These are phyloP conservation scores for Cladosporium sp. DNA, from an alignment of 2,329 filamentous ascomycete species.

Conservation along the genomic window DNA sequence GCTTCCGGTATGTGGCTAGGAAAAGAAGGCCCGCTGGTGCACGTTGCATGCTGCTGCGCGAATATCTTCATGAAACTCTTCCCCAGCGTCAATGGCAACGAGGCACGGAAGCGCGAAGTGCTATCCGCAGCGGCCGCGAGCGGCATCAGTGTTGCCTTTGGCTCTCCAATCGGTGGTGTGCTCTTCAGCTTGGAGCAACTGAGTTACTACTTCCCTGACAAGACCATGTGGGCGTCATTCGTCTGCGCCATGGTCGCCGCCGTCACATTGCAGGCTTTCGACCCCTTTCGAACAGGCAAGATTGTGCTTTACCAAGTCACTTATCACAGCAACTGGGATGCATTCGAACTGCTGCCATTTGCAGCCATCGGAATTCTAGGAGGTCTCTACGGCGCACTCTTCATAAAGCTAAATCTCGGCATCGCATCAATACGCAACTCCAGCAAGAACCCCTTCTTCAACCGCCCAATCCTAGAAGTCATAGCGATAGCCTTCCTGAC, in stretches of 20 bases:
- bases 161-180: conserved; percentile 88
- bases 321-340: conserved; percentile 87
- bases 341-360: conserved; percentile 88
- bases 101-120: conserved; percentile 90
- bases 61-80: conserved; percentile 92
- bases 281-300: conserved; percentile 92
- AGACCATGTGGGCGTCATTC: conserved; percentile 99
- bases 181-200: conserved; percentile 96
- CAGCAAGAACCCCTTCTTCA: conserved; percentile 55
- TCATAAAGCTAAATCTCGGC: conserved; percentile 90
- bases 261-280: conserved; percentile 83
- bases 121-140: conserved; percentile 88
- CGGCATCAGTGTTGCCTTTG: conserved; percentile 90
- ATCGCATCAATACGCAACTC: conserved; percentile 76
- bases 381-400: conserved; percentile 89
- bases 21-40: conserved; percentile 91
- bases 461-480: conserved; percentile 72
- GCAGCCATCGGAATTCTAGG: conserved; percentile 80
- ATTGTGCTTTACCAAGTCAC: conserved; percentile 94
- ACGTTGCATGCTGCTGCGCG: conserved; percentile 94
- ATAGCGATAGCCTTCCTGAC: conserved; percentile 73
- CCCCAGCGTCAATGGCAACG: conserved; percentile 73
- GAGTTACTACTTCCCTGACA: conserved; percentile 96
- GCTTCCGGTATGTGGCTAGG: conserved; percentile 94
- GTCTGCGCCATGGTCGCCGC: conserved; percentile 99